Evolutionary conservation across 2,329 filamentous ascomycete genomes (phyloP).

Genomic region (Epichloe glyceriae): DNA sequence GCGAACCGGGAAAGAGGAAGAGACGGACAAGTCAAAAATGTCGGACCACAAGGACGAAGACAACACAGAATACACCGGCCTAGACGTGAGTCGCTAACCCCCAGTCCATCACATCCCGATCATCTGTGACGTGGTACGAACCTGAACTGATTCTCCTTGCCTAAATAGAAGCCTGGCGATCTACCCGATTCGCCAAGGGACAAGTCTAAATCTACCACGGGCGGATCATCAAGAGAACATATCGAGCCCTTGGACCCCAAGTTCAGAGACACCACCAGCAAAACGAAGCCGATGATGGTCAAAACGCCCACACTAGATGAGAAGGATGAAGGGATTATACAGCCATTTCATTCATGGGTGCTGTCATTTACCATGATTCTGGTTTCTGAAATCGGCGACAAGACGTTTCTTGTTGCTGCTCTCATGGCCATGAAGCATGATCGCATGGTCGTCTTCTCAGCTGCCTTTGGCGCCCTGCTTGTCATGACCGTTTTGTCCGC

Average conservation of each 20-base stretch:
- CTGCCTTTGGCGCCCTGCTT: constrained; percentile 82
- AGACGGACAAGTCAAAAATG: constrained; percentile 28
- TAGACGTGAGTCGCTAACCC: constrained; percentile 17
- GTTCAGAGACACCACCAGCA: constrained; percentile 13
- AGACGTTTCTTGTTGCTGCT: constrained; percentile 92
- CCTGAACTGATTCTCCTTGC: neutral
- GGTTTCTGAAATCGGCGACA: constrained; percentile 93
- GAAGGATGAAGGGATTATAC: constrained; percentile 52
- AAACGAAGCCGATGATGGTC: neutral
- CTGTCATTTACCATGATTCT: constrained; percentile 96
- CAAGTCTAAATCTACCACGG: constrained; percentile 55
- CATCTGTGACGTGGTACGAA: neutral
- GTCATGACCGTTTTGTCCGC: constrained; percentile 94
- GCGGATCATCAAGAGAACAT: constrained; percentile 24
- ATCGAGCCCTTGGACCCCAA: neutral
- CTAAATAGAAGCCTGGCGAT: constrained; percentile 59
- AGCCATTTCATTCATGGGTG: constrained; percentile 75
- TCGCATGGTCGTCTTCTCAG: constrained; percentile 82
- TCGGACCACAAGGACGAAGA: constrained; percentile 29
- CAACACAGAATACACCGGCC: constrained; percentile 22
- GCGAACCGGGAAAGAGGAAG: constrained; percentile 26
- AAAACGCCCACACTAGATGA: constrained; percentile 19
- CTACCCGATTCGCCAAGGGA: constrained; percentile 69
- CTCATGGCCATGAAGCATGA: constrained; percentile 99
- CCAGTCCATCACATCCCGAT: neutral